These are phyloP conservation scores for Xylaria sp. DNA, from an alignment of 495 filamentous ascomycete genomes.

Conservation along the genomic window DNA sequence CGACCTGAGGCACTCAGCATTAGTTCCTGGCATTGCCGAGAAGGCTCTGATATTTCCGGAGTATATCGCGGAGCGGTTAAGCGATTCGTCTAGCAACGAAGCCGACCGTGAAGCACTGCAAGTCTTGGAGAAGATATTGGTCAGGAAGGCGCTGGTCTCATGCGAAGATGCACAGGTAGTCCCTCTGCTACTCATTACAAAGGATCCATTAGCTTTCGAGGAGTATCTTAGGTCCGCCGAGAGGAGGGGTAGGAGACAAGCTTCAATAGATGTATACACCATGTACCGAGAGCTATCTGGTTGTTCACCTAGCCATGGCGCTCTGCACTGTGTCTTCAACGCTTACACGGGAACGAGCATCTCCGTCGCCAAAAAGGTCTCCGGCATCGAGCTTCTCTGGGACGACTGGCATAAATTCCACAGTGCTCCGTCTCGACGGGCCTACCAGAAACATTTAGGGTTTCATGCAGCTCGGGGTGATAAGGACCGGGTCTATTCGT, in stretches of 20 bases:
- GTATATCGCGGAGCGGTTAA: constrained; percentile 14
- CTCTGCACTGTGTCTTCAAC: constrained; percentile 53
- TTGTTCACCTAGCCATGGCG: constrained; percentile 34
- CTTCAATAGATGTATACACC: constrained; percentile 42
- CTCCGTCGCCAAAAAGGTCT: constrained; percentile 35
- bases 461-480: constrained; percentile 64
- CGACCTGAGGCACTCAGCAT: constrained; percentile 27
- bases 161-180: constrained; percentile 32
- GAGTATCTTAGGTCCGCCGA: constrained; percentile 34
- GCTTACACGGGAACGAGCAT: constrained; percentile 44
- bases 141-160: constrained; percentile 36
- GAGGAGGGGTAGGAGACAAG: constrained; percentile 26
- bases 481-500: constrained; percentile 52
- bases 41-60: constrained; percentile 34
- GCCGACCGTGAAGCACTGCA: constrained; percentile 32
- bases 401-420: constrained; percentile 59
- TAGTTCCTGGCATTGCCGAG: constrained; percentile 29
- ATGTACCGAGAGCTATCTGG: constrained; percentile 46
- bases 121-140: constrained; percentile 36
- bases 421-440: constrained; percentile 44
- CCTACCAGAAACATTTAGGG: constrained; percentile 57
- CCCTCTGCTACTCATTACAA: constrained; percentile 40
- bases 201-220: constrained; percentile 40
- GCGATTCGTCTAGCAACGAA: constrained; percentile 14
- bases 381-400: constrained; percentile 58